Conservation (phyloP, 139 green algal species). For the Tetraselmis chui region DNA sequence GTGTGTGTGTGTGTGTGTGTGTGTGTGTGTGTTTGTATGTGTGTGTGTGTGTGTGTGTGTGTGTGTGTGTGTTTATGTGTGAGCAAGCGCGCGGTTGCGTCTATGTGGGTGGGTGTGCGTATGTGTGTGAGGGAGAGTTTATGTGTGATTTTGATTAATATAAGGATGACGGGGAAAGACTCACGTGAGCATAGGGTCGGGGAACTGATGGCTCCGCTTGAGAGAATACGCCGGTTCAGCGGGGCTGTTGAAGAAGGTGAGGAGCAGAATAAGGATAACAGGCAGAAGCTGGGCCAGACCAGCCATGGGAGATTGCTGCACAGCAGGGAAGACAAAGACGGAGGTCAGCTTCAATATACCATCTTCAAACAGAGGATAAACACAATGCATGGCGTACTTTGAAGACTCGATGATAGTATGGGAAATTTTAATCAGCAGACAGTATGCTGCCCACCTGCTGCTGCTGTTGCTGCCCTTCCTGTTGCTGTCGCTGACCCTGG, state of each 20-base stretch:
- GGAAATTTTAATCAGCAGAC: no score
- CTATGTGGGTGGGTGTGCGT: no score
- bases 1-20: no score
- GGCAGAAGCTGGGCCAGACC: not conserved
- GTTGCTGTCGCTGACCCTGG: not conserved
- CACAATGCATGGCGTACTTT: not conserved
- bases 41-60: no score
- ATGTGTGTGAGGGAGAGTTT: no score
- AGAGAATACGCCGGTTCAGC: not conserved
- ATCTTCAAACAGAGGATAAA: not conserved
- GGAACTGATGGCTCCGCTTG: not conserved
- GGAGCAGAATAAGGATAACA: not conserved
- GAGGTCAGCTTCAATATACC: no score
- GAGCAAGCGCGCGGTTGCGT: no score
- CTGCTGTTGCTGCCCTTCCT: slow-evolving; percentile 17
- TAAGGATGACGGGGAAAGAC: no score
- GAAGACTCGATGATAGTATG: no score
- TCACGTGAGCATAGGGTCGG: not conserved
- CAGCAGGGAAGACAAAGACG: not conserved
- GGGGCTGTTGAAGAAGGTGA: not conserved
- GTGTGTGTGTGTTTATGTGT: no score
- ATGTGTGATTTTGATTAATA: no score
- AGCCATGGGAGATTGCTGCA: not conserved
- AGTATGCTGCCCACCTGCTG: slow-evolving; percentile 6
- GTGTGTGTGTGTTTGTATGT: no score